A percentile compares a stretch with the other conserved stretches of the same genome.
phyloP scores from a whole-genome alignment of 805 yeast species.

The Kurtzmaniella fragi region DNA sequence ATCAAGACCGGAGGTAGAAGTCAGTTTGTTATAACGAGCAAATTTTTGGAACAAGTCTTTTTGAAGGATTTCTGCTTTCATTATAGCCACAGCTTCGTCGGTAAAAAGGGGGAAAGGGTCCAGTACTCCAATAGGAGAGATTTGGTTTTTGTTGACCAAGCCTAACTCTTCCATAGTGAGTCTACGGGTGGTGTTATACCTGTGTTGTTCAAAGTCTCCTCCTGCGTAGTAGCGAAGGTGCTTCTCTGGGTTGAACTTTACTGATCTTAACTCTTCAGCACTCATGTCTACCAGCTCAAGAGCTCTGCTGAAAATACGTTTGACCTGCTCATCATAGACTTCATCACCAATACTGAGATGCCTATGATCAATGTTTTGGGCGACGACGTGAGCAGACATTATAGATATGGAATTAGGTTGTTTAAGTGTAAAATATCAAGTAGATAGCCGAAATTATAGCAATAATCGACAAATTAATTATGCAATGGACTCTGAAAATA shows the following conservation, averaged over 20 bases:
- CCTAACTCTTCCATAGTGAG: slow-evolving; percentile 48
- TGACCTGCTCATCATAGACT: slow-evolving; percentile 26
- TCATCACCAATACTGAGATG: slow-evolving; percentile 16
- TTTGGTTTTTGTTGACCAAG: slow-evolving; percentile 39
- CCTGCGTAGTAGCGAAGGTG: slow-evolving; percentile 27
- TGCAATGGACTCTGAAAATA: too few relatives aligned
- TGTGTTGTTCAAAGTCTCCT: slow-evolving; percentile 10
- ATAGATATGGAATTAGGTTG: too few relatives aligned
- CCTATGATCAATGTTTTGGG: too few relatives aligned
- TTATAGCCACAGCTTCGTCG: slow-evolving; percentile 52
- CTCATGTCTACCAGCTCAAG: slow-evolving; percentile 1
- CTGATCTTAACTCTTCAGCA: neutral
- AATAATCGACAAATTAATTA: too few relatives aligned
- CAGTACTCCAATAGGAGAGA: slow-evolving; percentile 51
- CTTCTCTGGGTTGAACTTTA: slow-evolving; percentile 26
- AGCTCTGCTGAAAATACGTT: slow-evolving; percentile 19
- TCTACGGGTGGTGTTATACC: slow-evolving; percentile 22
- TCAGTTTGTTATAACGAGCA: slow-evolving; percentile 33
- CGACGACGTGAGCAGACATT: too few relatives aligned
- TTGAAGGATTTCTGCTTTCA: slow-evolving; percentile 50
- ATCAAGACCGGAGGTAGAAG: slow-evolving; percentile 45
- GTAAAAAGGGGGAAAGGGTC: slow-evolving; percentile 61
- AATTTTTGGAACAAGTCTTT: slow-evolving; percentile 41
- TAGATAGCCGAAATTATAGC: too few relatives aligned
- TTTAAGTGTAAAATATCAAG: too few relatives aligned